Percentiles rank a stretch among this genome's conserved stretches.
These are phyloP conservation scores for Ogataea paraovalis DNA, from an alignment of 805 yeast genomes.

Conservation along the genomic window DNA sequence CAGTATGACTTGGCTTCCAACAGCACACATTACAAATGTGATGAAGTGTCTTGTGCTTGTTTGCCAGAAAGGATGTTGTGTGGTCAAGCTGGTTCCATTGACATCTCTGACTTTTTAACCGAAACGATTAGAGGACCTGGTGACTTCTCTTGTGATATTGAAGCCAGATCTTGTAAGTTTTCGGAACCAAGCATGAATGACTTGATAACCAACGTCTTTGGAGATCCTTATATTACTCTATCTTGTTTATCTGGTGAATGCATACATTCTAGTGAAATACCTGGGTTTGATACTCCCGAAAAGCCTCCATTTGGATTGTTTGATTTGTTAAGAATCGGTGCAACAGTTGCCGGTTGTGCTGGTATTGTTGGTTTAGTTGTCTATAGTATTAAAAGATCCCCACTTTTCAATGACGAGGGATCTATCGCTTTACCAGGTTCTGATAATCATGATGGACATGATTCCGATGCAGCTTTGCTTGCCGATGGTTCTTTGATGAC, in stretches of 20 bases:
- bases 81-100: slow-evolving; percentile 92
- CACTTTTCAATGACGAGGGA: slow-evolving; percentile 45
- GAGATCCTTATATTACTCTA: slow-evolving; percentile 86
- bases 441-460: slow-evolving; percentile 26
- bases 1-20: slow-evolving; percentile 59
- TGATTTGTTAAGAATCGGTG: slow-evolving; percentile 44
- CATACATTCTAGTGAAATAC: slow-evolving; percentile 85
- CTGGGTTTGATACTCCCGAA: slow-evolving; percentile 77
- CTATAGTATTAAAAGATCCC: slow-evolving; percentile 54
- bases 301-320: slow-evolving; percentile 40
- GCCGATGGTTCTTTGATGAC: slow-evolving; percentile 36
- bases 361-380: slow-evolving; percentile 40
- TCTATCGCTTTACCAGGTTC: slow-evolving; percentile 22
- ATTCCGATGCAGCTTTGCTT: slow-evolving; percentile 28
- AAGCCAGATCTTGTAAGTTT: slow-evolving; percentile 61
- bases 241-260: slow-evolving; percentile 87
- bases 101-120: slow-evolving; percentile 85
- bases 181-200: slow-evolving; percentile 97
- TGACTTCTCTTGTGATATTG: slow-evolving; percentile 75
- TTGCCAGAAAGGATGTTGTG: slow-evolving; percentile 90
- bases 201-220: slow-evolving; percentile 83
- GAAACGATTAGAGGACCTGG: slow-evolving; percentile 94
- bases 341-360: slow-evolving; percentile 40
- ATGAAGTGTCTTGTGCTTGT: slow-evolving; percentile 78
- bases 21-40: slow-evolving; percentile 73